Conservation (phyloP, 495 filamentous ascomycete species). For the Xylaria venustula region DNA sequence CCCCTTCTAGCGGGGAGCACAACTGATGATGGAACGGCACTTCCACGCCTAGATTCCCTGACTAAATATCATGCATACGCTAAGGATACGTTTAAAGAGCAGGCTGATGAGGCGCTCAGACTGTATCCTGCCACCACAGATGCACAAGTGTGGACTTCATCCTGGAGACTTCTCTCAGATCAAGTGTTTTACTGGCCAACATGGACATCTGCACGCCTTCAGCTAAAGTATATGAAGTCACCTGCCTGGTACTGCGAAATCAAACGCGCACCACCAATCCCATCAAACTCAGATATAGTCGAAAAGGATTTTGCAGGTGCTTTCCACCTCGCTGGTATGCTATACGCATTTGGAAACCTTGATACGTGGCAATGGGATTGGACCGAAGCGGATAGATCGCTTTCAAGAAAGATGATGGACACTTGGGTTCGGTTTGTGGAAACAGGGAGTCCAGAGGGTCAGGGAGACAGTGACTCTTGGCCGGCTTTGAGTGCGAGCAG, state of each 20-base stretch:
- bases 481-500: neutral
- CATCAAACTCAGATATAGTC: neutral
- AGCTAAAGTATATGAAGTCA: neutral
- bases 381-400: conserved; percentile 6
- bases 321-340: conserved; percentile 5
- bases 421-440: neutral
- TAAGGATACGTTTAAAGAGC: neutral
- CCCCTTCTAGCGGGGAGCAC: neutral
- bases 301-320: conserved; percentile 9
- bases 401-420: neutral
- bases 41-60: neutral
- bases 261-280: conserved; percentile 4
- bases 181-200: conserved; percentile 10
- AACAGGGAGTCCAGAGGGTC: neutral
- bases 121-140: conserved; percentile 5
- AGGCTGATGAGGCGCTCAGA: neutral
- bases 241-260: conserved; percentile 1
- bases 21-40: neutral
- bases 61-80: neutral
- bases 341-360: conserved; percentile 3
- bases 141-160: neutral
- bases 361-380: conserved; percentile 6
- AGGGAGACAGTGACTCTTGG: neutral
- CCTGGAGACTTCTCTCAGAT: conserved; percentile 1
- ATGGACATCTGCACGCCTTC: conserved; percentile 1